Evolutionary conservation across 2,329 filamentous ascomycete genomes (phyloP).

Genomic region (Microcyclosporella mali): DNA sequence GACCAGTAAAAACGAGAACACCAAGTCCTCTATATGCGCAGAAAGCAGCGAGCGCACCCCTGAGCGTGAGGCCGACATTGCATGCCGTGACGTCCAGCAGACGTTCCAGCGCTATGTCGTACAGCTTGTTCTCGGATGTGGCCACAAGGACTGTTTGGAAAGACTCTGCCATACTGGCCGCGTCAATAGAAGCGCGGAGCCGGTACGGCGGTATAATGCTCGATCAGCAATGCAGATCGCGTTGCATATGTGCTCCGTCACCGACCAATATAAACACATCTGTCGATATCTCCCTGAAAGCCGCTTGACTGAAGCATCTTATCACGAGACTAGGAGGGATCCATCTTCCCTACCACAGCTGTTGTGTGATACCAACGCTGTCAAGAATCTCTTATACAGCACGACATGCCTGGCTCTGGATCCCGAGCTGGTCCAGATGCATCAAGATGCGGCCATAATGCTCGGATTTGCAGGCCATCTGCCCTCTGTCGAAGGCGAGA

Average conservation of each 20-base stretch:
- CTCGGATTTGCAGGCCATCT: neutral
- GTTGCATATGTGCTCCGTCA: conserved; percentile 67
- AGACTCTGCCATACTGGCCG: conserved; percentile 73
- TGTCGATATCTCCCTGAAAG: conserved; percentile 45
- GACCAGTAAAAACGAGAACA: too few relatives aligned
- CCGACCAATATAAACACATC: conserved; percentile 63
- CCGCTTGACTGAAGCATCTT: neutral
- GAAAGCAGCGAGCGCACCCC: too few relatives aligned
- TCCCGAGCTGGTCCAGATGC: conserved; percentile 2
- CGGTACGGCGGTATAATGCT: conserved; percentile 69
- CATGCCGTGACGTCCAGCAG: conserved; percentile 1
- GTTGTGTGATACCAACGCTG: conserved; percentile 34
- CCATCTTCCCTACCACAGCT: conserved; percentile 56
- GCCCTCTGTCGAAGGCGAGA: neutral
- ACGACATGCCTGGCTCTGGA: neutral
- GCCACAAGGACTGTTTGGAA: conserved; percentile 58
- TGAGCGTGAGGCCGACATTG: neutral
- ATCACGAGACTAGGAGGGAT: conserved; percentile 31
- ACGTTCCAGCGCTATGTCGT: conserved; percentile 41
- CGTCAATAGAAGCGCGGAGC: conserved; percentile 55
- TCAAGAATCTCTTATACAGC: conserved; percentile 1
- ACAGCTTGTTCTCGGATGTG: conserved; percentile 74
- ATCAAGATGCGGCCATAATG: conserved; percentile 2
- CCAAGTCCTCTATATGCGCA: too few relatives aligned
- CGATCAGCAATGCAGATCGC: conserved; percentile 76